Percentiles rank a stretch among this genome's conserved stretches.
Evolutionary conservation across 1,139 yeast species (phyloP).

Genomic region (Kodamaea plutei): DNA sequence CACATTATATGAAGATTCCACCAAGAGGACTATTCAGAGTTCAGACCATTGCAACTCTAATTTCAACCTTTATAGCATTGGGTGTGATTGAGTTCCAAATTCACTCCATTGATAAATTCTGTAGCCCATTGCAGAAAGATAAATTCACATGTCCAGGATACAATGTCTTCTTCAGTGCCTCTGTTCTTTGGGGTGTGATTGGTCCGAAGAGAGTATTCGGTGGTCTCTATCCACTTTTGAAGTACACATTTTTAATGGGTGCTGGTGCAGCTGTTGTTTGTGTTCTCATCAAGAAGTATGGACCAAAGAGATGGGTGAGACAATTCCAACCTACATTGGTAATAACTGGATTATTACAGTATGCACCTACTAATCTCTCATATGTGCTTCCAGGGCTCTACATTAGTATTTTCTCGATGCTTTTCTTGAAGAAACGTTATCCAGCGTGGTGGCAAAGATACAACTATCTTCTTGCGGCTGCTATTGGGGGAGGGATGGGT

Average conservation of each 20-base stretch:
- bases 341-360: constrained; percentile 15
- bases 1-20: constrained; percentile 57
- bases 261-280: constrained; percentile 25
- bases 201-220: constrained; percentile 22
- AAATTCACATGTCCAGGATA: constrained; percentile 48
- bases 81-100: constrained; percentile 55
- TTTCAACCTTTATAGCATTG: constrained; percentile 45
- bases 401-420: constrained; percentile 15
- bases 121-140: constrained; percentile 37
- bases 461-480: constrained; percentile 17
- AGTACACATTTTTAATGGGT: constrained; percentile 53
- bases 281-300: constrained; percentile 21
- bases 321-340: constrained; percentile 19
- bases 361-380: constrained; percentile 15
- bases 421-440: constrained; percentile 13
- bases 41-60: constrained; percentile 44
- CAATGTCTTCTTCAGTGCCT: constrained; percentile 48
- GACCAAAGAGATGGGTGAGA: constrained; percentile 12
- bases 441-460: constrained; percentile 20
- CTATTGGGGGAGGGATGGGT: constrained; percentile 18
- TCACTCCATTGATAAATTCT: constrained; percentile 42
- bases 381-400: constrained; percentile 16
- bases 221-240: constrained; percentile 30
- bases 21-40: constrained; percentile 60
- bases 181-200: constrained; percentile 13